A percentile compares a stretch with the other conserved stretches of the same genome.
Evolutionary conservation across 2,329 filamentous ascomycete genomes (phyloP).

Genomic region (Teratosphaeria nubilosa): DNA sequence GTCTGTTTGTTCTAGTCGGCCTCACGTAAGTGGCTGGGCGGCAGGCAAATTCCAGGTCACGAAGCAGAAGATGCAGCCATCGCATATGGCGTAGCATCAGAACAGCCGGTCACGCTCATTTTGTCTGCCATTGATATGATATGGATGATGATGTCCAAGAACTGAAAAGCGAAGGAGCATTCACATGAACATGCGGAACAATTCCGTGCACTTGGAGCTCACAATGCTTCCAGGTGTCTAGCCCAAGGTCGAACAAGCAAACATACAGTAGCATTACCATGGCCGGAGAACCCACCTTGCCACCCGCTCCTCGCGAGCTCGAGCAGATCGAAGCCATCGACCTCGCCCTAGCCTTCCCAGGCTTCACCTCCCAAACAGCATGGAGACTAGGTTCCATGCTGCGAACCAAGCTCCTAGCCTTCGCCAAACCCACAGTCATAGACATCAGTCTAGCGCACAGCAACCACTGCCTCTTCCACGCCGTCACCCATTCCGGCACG

Average conservation of each 20-base stretch:
- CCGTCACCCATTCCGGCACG: constrained; percentile 55
- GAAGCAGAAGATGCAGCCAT: no score
- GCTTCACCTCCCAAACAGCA: constrained; percentile 56
- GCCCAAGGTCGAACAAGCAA: background rate
- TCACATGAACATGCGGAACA: background rate
- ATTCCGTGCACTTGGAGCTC: background rate
- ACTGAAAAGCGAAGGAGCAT: background rate
- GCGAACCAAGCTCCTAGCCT: constrained; percentile 50
- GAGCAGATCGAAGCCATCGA: constrained; percentile 33
- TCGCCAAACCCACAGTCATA: constrained; percentile 49
- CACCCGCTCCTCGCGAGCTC: constrained; percentile 25
- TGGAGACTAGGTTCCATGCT: constrained; percentile 56
- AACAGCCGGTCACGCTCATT: no score
- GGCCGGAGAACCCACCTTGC: constrained; percentile 16
- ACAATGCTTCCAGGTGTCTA: background rate
- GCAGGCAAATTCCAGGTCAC: no score
- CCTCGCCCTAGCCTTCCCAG: constrained; percentile 34
- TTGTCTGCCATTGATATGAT: background rate
- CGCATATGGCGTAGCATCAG: no score
- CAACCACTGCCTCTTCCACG: constrained; percentile 53
- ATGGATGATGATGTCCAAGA: background rate
- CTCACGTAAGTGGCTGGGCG: no score
- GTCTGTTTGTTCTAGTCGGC: no score
- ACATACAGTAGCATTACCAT: constrained; percentile 4
- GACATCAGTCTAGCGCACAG: constrained; percentile 50